phyloP scores from a whole-genome alignment of 2,329 filamentous ascomycete species.

The Colletotrichum simmondsii region DNA sequence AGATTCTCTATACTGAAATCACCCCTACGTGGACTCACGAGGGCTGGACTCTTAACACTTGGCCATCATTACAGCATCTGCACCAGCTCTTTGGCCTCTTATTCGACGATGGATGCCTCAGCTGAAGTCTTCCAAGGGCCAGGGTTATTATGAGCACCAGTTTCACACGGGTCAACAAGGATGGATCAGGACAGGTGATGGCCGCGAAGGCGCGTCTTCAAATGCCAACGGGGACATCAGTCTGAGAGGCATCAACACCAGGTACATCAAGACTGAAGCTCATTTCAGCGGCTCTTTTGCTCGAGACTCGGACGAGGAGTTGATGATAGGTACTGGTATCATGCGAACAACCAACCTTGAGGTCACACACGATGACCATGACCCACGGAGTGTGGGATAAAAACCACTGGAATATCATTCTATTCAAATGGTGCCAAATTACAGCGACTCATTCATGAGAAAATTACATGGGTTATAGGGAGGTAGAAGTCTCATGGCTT shows the following conservation, averaged over 20 bases:
- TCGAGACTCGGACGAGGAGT: constrained; percentile 7
- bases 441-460: no score
- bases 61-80: constrained; percentile 50
- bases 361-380: not conserved
- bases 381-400: not conserved
- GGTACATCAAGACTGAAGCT: not conserved
- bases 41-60: no score
- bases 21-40: no score
- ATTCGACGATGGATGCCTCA: constrained; percentile 40
- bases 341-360: not conserved
- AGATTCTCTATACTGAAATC: no score
- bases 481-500: no score
- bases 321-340: constrained; percentile 2
- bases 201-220: not conserved
- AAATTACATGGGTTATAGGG: no score
- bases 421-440: no score
- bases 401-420: no score
- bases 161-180: not conserved
- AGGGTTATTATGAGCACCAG: not conserved
- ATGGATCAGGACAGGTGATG: constrained; percentile 4
- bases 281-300: not conserved
- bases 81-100: constrained; percentile 49
- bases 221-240: not conserved
- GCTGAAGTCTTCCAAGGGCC: not conserved
- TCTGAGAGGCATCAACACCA: not conserved